Evolutionary conservation across 2,329 filamentous ascomycete species (phyloP).

Genomic region (Aspergillus caelatus): DNA sequence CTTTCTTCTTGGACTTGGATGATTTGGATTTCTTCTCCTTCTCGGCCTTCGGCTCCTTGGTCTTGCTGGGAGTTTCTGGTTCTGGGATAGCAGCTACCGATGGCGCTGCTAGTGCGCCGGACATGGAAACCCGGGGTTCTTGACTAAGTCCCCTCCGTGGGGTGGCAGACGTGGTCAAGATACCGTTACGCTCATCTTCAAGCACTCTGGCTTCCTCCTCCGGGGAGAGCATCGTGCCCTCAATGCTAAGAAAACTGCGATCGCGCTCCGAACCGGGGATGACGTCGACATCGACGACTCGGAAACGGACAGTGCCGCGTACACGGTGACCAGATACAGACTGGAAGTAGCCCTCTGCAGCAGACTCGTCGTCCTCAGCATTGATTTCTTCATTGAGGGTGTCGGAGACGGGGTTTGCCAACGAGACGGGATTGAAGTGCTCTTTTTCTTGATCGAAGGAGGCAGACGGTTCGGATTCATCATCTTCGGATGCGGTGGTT

Average conservation of each 20-base stretch:
- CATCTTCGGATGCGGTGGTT: conserved; percentile 29
- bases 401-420: conserved; percentile 33
- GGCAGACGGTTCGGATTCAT: conserved; percentile 27
- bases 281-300: conserved; percentile 79
- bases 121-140: conserved; percentile 20
- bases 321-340: conserved; percentile 71
- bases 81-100: conserved; percentile 15
- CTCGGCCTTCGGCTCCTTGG: conserved; percentile 20
- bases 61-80: conserved; percentile 16
- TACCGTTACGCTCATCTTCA: conserved; percentile 52
- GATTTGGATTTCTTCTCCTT: conserved; percentile 28
- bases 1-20: conserved; percentile 28
- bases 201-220: conserved; percentile 66
- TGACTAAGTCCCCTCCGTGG: conserved; percentile 17
- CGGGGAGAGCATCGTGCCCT: conserved; percentile 79
- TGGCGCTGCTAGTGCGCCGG: conserved; percentile 24
- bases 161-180: conserved; percentile 36
- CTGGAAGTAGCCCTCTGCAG: conserved; percentile 72
- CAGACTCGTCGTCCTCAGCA: conserved; percentile 54
- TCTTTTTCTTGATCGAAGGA: conserved; percentile 43
- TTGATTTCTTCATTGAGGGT: conserved; percentile 28
- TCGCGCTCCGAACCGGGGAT: conserved; percentile 69
- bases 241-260: conserved; percentile 79
- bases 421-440: conserved; percentile 41
- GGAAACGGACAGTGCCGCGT: conserved; percentile 71